Evolutionary conservation across 371 early-diverging fungal species (phyloP), one percentile per base, ranked within the genome.

Genomic region (Circinella minor): DNA sequence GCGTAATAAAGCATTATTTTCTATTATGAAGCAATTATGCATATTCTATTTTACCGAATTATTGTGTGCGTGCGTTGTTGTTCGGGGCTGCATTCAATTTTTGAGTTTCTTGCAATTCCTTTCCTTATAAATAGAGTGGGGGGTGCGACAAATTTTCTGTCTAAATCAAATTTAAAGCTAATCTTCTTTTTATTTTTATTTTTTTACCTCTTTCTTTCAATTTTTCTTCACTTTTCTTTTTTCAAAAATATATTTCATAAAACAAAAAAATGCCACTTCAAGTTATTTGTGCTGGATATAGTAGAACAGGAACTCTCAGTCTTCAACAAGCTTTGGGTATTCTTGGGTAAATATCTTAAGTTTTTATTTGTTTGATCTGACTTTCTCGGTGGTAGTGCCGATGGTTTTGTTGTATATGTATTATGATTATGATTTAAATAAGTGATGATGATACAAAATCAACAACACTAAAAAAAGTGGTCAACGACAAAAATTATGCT

Each of bases 271-370:
- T 65, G 65, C 54, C 65, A 37, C 47, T 65, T 34, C 65, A 65
- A 37, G 51, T 65, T 15, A 65, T 65, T 38, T 39, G 65, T 37
- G 65, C 65, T 17, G 65, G 65, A 34, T 55, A 65, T 18, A 65
- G 65, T 39, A 11, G 65, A 49, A 65, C 65, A 65, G 65, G 65
- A 10, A 65, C 65, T 9, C 65, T 54, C 1, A 65, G 65, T 36
- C 51, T 65, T 37, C 51, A 51, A 18, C 65, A 54, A 38, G 65
- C 65, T 34, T 20, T 65, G 15, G 65, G 34, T 17, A 65, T 51
- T n/a, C 51, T 65, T 11, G 65, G 65, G 65, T 65, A 54, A 65
- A 48, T 38, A 15, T 63, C 63, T 27, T 13, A 47, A 4, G 7
- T 4, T 4, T 27, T 17, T 4, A 3, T 9, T 47, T 34, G n/a